A percentile compares a stretch with the other conserved stretches of the same genome.
These are phyloP conservation scores for Metarhizium guizhouense DNA, from an alignment of 2,329 filamentous ascomycete species.

Conservation along the genomic window DNA sequence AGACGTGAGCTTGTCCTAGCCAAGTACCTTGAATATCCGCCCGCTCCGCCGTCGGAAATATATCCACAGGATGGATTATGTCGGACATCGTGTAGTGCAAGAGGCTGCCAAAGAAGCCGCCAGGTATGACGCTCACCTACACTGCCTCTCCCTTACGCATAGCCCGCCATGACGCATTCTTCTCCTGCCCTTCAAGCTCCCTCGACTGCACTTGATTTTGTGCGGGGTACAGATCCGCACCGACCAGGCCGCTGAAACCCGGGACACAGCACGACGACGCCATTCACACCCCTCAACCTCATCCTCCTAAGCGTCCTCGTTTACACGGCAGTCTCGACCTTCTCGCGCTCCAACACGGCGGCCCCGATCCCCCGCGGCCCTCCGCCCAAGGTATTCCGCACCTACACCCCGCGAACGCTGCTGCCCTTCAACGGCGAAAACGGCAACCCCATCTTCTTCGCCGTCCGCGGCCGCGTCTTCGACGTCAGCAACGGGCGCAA, in stretches of 20 bases:
- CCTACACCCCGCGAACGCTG: constrained; percentile 72
- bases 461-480: constrained; percentile 85
- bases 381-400: constrained; percentile 53
- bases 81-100: constrained; percentile 45
- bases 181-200: no score
- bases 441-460: constrained; percentile 71
- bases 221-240: not conserved
- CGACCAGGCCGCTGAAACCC: not conserved
- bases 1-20: no score
- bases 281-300: constrained; percentile 55
- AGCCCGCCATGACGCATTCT: no score
- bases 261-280: constrained; percentile 16
- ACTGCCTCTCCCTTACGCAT: not conserved
- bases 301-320: constrained; percentile 47
- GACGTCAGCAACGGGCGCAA: constrained; percentile 80
- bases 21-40: not conserved
- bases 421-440: constrained; percentile 74
- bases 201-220: no score
- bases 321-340: constrained; percentile 47
- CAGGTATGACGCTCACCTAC: constrained; percentile 19
- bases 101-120: constrained; percentile 37
- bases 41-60: not conserved
- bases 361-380: constrained; percentile 40
- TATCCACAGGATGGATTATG: constrained; percentile 42
- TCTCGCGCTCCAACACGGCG: constrained; percentile 40